A percentile compares a stretch with the other conserved stretches of the same genome.
Evolutionary conservation across 2,329 filamentous ascomycete genomes (phyloP).

Genomic region (Tetracladium maxilliforme): DNA sequence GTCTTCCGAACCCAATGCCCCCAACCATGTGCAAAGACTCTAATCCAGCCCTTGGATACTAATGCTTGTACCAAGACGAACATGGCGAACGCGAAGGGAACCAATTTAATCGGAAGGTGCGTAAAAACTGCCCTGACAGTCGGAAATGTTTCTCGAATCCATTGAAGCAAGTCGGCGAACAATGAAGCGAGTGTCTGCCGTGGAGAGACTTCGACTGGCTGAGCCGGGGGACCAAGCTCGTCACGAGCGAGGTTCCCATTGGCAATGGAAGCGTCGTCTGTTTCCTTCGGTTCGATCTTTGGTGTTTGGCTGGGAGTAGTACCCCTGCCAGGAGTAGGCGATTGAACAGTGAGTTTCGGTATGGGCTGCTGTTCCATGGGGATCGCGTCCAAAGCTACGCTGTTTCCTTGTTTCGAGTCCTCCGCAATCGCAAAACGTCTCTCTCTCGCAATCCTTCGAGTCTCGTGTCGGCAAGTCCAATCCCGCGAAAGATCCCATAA

Average conservation of each 20-base stretch:
- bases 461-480: conserved; percentile 47
- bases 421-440: too few relatives aligned
- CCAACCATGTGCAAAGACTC: conserved; percentile 60
- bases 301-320: too few relatives aligned
- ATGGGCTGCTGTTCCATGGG: too few relatives aligned
- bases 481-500: conserved; percentile 51
- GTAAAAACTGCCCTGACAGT: conserved; percentile 49
- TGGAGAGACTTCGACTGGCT: too few relatives aligned
- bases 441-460: conserved; percentile 46
- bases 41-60: conserved; percentile 61
- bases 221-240: too few relatives aligned
- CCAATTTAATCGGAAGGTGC: conserved; percentile 51
- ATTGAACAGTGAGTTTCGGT: too few relatives aligned
- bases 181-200: conserved; percentile 42
- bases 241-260: too few relatives aligned
- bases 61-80: conserved; percentile 60
- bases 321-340: too few relatives aligned
- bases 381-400: too few relatives aligned
- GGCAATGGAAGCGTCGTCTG: too few relatives aligned
- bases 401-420: too few relatives aligned
- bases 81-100: conserved; percentile 62
- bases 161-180: conserved; percentile 27
- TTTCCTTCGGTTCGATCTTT: too few relatives aligned
- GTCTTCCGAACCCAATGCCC: conserved; percentile 58
- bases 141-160: conserved; percentile 56